Evolutionary conservation across 306 rosid genomes (phyloP), one percentile per base, ranked within the genome.

Genomic region (Betula pendula): DNA sequence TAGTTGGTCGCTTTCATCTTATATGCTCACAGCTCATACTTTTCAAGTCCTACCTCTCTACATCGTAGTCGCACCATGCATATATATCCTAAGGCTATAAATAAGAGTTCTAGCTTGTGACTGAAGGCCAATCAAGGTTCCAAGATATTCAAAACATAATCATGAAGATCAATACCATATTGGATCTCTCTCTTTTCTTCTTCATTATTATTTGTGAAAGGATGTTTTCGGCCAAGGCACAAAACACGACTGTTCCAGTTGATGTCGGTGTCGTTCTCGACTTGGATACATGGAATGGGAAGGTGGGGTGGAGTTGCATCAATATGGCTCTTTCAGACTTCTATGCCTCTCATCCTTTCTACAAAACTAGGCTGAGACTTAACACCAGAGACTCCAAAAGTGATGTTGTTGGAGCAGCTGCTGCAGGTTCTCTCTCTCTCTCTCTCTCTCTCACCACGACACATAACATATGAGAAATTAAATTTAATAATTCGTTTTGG

Each of bases 231-330:
- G 76, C 38, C 45, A 9, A n/a, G 75, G 80, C 47, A 29, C 78
- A 82, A 29, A 82, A 69, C 22, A 22, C 66, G 24, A 51, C 25
- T 6, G 56, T 55, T 12, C 5, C 40, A 55, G 89, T 89, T 35
- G 82, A 89, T 14, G 84, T 81, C 1, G 91, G 89, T 31, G 81
- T 68, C 4, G 38, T 89, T 48, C 77, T 85, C 56, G 81, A 89
- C 63, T 10, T 83, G 45, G 72, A 16, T 1, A 53, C 58, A n/a
- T 27, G 0, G 2, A 45, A 27, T 6, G 87, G 86, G 60, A 78
- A 52, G 40, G 73, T 82, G 25, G 84, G 84, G 3, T 62, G 76
- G 35, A 82, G 82, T 40, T 82, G 84, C 82, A 82, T 82, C 73
- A 55, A 70, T 31, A 82, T 85, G 70, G 31, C 82, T 0, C 78